These are phyloP conservation scores for Tulasnella calospora DNA, from an alignment of 768 basidiomycete species.

Conservation along the genomic window DNA sequence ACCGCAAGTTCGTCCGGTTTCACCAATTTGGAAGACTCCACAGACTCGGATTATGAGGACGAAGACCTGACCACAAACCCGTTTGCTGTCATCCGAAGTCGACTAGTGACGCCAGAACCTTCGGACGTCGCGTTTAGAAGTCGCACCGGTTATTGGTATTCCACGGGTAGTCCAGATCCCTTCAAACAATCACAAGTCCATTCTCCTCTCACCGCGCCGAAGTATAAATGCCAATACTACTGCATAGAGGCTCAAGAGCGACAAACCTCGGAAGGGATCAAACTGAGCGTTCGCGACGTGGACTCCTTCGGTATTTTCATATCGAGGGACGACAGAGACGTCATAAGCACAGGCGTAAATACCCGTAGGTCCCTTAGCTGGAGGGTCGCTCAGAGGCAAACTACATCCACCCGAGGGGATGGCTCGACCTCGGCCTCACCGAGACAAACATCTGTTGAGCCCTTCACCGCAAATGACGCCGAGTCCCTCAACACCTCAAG, in stretches of 20 bases:
- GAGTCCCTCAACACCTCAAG: background rate
- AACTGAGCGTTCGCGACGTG: background rate
- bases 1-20: background rate
- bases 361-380: background rate
- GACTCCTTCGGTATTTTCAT: background rate
- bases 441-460: background rate
- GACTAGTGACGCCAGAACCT: background rate
- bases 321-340: background rate
- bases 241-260: background rate
- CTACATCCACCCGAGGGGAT: background rate
- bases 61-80: background rate
- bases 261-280: background rate
- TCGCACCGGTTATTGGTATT: background rate
- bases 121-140: background rate
- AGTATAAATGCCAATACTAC: background rate
- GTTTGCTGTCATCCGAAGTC: background rate
- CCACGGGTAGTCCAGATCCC: background rate
- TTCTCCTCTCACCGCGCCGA: background rate
- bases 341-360: background rate
- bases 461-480: background rate
- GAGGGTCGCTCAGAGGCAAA: background rate
- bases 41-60: background rate
- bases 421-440: background rate
- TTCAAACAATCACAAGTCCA: background rate
- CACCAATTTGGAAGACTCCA: background rate